A percentile compares a stretch with the other conserved stretches of the same genome.
phyloP scores from a whole-genome alignment of 805 yeast species.

The Sugiyamaella boreocaroliniensis region DNA sequence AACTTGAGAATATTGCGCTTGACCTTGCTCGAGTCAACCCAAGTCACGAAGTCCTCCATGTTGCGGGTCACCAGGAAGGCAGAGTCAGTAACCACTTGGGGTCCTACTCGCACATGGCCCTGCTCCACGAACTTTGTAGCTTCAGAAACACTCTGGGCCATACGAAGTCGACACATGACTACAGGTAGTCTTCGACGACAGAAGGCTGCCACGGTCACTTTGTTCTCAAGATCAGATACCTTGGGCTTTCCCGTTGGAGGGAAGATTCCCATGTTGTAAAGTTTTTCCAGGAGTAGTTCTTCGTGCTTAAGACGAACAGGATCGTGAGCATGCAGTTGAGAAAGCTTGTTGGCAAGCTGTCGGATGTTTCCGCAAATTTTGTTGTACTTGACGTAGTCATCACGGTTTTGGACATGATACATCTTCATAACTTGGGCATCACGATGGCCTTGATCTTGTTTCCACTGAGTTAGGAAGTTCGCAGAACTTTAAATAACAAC shows the following conservation, averaged over 20 bases:
- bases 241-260: conserved; percentile 60
- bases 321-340: conserved; percentile 80
- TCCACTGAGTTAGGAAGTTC: conserved; percentile 46
- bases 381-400: conserved; percentile 92
- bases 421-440: conserved; percentile 95
- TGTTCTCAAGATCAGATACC: conserved; percentile 85
- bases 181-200: conserved; percentile 91
- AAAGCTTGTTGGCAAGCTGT: conserved; percentile 76
- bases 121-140: conserved; percentile 92
- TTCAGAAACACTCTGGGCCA: conserved; percentile 84
- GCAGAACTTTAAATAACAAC: conserved; percentile 1
- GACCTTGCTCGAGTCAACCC: conserved; percentile 96
- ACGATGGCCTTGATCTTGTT: conserved; percentile 89
- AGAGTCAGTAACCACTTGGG: conserved; percentile 90
- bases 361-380: conserved; percentile 87
- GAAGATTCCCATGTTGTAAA: conserved; percentile 81
- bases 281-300: conserved; percentile 76
- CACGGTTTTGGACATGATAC: conserved; percentile 89
- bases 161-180: conserved; percentile 86
- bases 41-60: conserved; percentile 93
- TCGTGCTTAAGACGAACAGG: conserved; percentile 86
- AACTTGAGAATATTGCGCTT: conserved; percentile 81
- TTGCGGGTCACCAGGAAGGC: conserved; percentile 89
- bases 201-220: conserved; percentile 83
- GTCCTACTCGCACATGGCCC: conserved; percentile 97